Base-by-base conservation (phyloP, 768 basidiomycete genomes). In the Udeniomyces megalosporus region DNA sequence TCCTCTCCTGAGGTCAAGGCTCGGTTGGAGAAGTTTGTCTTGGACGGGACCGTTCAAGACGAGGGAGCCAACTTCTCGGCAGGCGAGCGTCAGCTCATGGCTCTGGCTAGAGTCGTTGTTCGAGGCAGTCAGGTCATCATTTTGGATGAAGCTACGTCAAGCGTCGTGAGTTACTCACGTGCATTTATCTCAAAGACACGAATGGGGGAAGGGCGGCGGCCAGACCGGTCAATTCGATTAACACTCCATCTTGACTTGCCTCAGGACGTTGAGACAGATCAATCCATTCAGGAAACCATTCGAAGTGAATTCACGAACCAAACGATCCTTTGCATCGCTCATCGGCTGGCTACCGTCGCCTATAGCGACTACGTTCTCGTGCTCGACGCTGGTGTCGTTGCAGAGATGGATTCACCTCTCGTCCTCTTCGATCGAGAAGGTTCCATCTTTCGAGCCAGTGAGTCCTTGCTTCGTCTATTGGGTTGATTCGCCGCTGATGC, bases 131-230 rank as follows among this genome's bases (percentile, higher is more conserved):
- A 32, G 53, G 68, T 73, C 22, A 65, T 75, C 14, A 69, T 95
- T 50, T 77, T 96, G 12, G 91, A 95, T 70, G 90, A 92, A 76
- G 89, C 89, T 0, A 91, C n/a, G n/a, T n/a, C n/a, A n/a, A n/a
- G n/a, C n/a, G n/a, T n/a, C n/a, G n/a, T n/a, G n/a, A n/a, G n/a
- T n/a, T n/a, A n/a, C n/a, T n/a, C n/a, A n/a, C n/a, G n/a, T n/a
- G n/a, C n/a, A n/a, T n/a, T n/a, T n/a, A n/a, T n/a, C n/a, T n/a
- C n/a, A n/a, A n/a, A n/a, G n/a, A n/a, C n/a, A n/a, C n/a, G n/a
- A n/a, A n/a, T n/a, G n/a, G n/a, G n/a, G n/a, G n/a, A n/a, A n/a
- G n/a, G n/a, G n/a, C n/a, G n/a, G n/a, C n/a, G n/a, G n/a, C n/a
- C n/a, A n/a, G n/a, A n/a, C n/a, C n/a, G n/a, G n/a, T n/a, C n/a